Evolutionary conservation across 768 basidiomycete genomes (phyloP), one percentile per base, ranked within the genome.

Genomic region (Podaxis sp.): DNA sequence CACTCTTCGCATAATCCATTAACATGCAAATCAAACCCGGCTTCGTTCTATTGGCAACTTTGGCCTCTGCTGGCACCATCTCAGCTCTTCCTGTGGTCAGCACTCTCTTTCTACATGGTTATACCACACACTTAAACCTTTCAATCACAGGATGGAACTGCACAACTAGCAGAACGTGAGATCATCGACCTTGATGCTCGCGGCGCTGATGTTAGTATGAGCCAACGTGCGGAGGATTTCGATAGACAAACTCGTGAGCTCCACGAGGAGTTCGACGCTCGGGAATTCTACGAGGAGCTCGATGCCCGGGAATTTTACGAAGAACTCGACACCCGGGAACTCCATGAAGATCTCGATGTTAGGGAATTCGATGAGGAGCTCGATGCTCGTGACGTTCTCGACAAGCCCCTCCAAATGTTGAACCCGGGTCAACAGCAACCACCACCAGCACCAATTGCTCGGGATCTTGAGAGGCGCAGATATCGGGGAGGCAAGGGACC

Each of bases 11-110:
- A 35, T 32, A 47, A 47, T 47, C 46, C 46, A 47, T 23, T 21
- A 53, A 37, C 14, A 55, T 55, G 53, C 53, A 40, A 23, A 55
- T 55, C 37, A 55, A 37, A 38, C 53, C 53, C 27, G 23, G 53
- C n/a, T 55, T 55, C 21, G 46, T 47, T 23, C 18, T 47, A n/a
- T 23, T 47, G 46, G 46, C 46, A 11, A 18, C 46, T 47, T 47
- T 47, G 46, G 46, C 46, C 21, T 47, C 46, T 10, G 46, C 21
- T 18, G 21, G 21, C 2, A 47, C 46, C 21, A 47, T 47, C 46
- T 47, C 46, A 10, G 46, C 46, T 47, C 46, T 47, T 7, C 46
- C 46, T 47, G 1, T 47, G n/a, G 46, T 47, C 18, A 47, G 46
- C 16, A 21, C 10, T 5, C 18, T 23, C 10, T 47, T 47, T 18